Percentiles rank a stretch among this genome's conserved stretches.
phyloP scores from a whole-genome alignment of 371 early-diverging fungal species.

The Syncephalis fuscata region DNA sequence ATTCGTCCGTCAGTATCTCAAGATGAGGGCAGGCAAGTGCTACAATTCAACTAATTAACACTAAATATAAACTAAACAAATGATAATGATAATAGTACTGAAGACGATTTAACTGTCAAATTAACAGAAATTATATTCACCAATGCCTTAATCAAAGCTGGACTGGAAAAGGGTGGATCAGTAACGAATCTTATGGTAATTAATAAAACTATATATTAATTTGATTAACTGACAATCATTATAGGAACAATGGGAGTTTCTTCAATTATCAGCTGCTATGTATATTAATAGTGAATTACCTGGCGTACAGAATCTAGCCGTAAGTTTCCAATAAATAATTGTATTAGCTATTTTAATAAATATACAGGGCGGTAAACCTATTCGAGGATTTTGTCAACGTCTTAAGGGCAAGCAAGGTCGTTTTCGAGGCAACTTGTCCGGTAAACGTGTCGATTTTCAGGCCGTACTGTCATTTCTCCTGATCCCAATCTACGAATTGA shows the following conservation, averaged over 20 bases:
- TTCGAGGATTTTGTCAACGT: slow-evolving; percentile 90
- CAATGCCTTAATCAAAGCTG: slow-evolving; percentile 74
- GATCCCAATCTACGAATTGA: slow-evolving; percentile 99
- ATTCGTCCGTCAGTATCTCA: slow-evolving; percentile 96
- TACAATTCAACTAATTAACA: slow-evolving; percentile 2
- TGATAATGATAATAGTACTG: slow-evolving; percentile 54
- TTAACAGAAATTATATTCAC: slow-evolving; percentile 92
- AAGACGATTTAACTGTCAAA: slow-evolving; percentile 98
- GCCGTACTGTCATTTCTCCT: slow-evolving; percentile 98
- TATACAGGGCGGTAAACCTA: slow-evolving; percentile 32
- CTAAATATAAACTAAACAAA: no score
- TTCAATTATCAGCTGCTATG: slow-evolving; percentile 92
- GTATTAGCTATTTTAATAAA: not conserved
- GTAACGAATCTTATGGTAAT: slow-evolving; percentile 48
- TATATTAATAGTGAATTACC: slow-evolving; percentile 96
- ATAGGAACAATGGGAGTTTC: slow-evolving; percentile 95
- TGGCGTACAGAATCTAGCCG: slow-evolving; percentile 38
- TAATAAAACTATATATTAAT: not conserved
- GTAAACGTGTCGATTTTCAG: slow-evolving; percentile 99
- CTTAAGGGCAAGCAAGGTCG: slow-evolving; percentile 99
- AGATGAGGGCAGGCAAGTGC: slow-evolving; percentile 49
- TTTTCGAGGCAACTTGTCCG: slow-evolving; percentile 98
- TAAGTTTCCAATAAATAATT: slow-evolving; percentile 3
- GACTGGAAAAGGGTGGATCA: slow-evolving; percentile 71
- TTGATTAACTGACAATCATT: not conserved